Percentiles rank a stretch among this genome's conserved stretches.
These are phyloP conservation scores for Cyclocybe cylindracea DNA, from an alignment of 768 basidiomycete genomes.

Conservation along the genomic window DNA sequence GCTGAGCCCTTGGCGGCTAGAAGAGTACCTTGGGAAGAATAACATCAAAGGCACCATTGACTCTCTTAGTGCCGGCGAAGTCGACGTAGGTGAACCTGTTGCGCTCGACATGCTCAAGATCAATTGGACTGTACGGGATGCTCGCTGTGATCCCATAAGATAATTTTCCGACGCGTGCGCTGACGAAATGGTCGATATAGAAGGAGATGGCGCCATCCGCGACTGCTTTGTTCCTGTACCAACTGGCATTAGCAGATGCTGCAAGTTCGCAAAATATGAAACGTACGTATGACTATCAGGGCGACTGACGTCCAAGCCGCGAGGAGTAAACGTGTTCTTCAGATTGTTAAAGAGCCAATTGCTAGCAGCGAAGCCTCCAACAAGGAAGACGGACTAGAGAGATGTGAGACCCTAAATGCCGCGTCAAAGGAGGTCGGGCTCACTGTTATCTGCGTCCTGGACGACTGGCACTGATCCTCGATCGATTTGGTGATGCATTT, in stretches of 20 bases:
- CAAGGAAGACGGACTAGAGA: constrained; percentile 41
- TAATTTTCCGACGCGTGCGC: constrained; percentile 17
- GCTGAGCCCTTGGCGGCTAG: too few species aligned
- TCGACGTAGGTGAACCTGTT: constrained; percentile 24
- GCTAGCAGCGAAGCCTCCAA: constrained; percentile 56
- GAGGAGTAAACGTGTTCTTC: constrained; percentile 31
- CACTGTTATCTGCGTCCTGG: constrained; percentile 33
- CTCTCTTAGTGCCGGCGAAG: constrained; percentile 29
- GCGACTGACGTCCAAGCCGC: constrained; percentile 38
- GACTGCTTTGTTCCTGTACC: constrained; percentile 23
- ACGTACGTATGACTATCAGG: constrained; percentile 53
- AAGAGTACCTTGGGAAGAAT: constrained; percentile 36
- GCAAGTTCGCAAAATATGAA: background rate
- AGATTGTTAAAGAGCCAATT: constrained; percentile 47
- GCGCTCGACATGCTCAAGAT: constrained; percentile 40
- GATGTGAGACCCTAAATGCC: background rate
- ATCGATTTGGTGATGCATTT: constrained; percentile 29
- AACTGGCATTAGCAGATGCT: background rate
- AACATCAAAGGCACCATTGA: constrained; percentile 35
- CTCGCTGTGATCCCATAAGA: constrained; percentile 24
- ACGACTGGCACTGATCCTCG: constrained; percentile 15
- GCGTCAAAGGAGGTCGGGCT: background rate
- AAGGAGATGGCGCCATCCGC: constrained; percentile 25
- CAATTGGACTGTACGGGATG: constrained; percentile 24
- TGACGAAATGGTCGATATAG: constrained; percentile 22